These are phyloP conservation scores for Odontarrhena argentea DNA, from an alignment of 345 rosid species.

Conservation along the genomic window DNA sequence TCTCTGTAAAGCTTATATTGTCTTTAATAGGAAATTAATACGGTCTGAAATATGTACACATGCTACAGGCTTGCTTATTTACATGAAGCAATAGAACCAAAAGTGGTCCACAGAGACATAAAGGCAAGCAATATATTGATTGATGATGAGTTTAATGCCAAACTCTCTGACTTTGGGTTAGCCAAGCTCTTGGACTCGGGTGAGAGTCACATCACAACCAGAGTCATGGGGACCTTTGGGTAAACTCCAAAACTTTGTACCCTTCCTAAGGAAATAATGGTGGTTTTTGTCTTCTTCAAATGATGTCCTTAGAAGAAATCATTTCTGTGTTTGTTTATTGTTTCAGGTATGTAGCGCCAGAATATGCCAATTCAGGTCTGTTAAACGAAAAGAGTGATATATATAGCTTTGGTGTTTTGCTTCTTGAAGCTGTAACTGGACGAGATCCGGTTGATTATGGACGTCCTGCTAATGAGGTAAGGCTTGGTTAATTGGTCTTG, in stretches of 20 bases:
- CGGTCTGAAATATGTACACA: slow-evolving; percentile 21
- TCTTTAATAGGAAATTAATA: not conserved
- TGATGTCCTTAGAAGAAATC: slow-evolving; percentile 24
- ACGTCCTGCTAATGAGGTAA: slow-evolving; percentile 86
- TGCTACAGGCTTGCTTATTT: slow-evolving; percentile 84
- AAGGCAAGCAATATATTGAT: slow-evolving; percentile 96
- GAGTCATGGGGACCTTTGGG: slow-evolving; percentile 99
- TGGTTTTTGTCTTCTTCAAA: slow-evolving; percentile 11
- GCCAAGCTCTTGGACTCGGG: slow-evolving; percentile 91
- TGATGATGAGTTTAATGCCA: slow-evolving; percentile 78
- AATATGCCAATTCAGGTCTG: slow-evolving; percentile 92
- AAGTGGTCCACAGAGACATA: slow-evolving; percentile 93
- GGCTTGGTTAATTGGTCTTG: not conserved
- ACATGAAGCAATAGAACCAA: slow-evolving; percentile 98
- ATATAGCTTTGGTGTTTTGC: slow-evolving; percentile 92
- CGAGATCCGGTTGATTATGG: slow-evolving; percentile 94
- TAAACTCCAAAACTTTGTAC: slow-evolving; percentile 40
- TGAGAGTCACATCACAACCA: slow-evolving; percentile 91
- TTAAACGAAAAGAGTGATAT: slow-evolving; percentile 94
- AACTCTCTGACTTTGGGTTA: slow-evolving; percentile 97
- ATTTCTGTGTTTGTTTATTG: slow-evolving; percentile 21
- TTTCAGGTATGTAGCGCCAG: slow-evolving; percentile 94
- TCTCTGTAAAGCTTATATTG: no score
- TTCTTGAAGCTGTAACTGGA: slow-evolving; percentile 92
- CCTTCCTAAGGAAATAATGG: slow-evolving; percentile 19